Evolutionary conservation across 148 eudicot genomes (phyloP).

Genomic region (Diospyros lotus): DNA sequence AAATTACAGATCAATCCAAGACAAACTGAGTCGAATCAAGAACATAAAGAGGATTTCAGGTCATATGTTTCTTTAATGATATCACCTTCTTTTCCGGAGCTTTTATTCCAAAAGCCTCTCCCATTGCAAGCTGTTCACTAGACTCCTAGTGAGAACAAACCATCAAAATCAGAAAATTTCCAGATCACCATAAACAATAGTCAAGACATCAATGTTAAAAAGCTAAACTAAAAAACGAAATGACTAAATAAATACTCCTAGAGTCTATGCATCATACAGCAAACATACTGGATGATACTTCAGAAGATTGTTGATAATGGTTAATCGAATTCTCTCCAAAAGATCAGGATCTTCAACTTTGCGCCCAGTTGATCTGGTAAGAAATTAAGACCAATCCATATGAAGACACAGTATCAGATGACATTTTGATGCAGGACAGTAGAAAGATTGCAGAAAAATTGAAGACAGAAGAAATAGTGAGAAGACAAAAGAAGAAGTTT

Average conservation of each 20-base stretch:
- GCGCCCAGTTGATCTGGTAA: conserved; percentile 56
- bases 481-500: too few species aligned
- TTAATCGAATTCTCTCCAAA: conserved; percentile 80
- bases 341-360: conserved; percentile 98
- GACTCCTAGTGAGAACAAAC: conserved; percentile 54
- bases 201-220: background rate
- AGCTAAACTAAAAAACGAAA: background rate
- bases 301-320: conserved; percentile 82
- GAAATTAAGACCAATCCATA: too few species aligned
- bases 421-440: too few species aligned
- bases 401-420: too few species aligned
- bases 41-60: background rate
- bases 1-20: background rate
- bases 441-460: too few species aligned
- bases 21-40: background rate
- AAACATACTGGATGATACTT: conserved; percentile 92
- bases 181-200: conserved; percentile 6
- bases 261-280: background rate
- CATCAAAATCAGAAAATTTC: background rate
- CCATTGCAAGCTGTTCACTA: conserved; percentile 91
- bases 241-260: background rate
- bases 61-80: background rate
- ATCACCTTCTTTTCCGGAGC: conserved; percentile 76
- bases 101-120: conserved; percentile 92
- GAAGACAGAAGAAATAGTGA: too few species aligned